Base-by-base conservation (phyloP, 2,329 filamentous ascomycete genomes). In the Diaporthe sp. region DNA sequence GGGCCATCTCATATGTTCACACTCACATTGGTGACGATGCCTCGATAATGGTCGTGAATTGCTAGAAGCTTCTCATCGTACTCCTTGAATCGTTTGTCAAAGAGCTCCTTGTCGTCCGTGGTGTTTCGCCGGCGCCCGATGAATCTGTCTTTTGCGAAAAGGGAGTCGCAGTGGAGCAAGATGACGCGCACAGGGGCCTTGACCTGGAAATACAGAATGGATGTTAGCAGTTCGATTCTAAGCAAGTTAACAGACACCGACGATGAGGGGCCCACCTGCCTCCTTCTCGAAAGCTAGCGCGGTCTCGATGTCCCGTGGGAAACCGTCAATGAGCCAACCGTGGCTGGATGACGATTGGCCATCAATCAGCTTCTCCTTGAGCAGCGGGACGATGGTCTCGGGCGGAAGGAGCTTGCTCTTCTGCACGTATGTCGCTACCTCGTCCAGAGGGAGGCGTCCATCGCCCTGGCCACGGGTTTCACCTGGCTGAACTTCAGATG, bases 171-270 rank as follows among this genome's bases (percentile, higher is more conserved):
- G 10, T 8, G 19, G 17, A 65, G 61, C 2, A 22, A 0, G 8
- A 65, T 22, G 25, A 65, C 12, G 0, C 1, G 3, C 9, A 0
- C 2, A 0, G 61, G 61, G 1, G 6, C 3, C 3, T 13, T n/a
- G 8, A 67, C 3, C 61, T 67, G 25, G 42, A 8, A 2, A 46
- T 19, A 10, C 10, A 28, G 5, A 31, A 4, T 1, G 9, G 13
- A 5, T 7, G 19, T 67, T 19, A 67, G 28, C 28, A 28, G 15
- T 22, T 1, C 0, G 5, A 4, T n/a, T 49, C 58, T 9, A 3
- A 15, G 19, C 6, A 51, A 3, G 5, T 4, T 28, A 28, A 1
- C 7, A 15, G 22, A 12, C 2, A 2, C 12, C 42, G 15, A 13
- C 0, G 3, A 22, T 2, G 4, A 10, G 15, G 10, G 3, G 10